Evolutionary conservation across 139 green algal genomes (phyloP).

Genomic region (Trebouxia sp.): DNA sequence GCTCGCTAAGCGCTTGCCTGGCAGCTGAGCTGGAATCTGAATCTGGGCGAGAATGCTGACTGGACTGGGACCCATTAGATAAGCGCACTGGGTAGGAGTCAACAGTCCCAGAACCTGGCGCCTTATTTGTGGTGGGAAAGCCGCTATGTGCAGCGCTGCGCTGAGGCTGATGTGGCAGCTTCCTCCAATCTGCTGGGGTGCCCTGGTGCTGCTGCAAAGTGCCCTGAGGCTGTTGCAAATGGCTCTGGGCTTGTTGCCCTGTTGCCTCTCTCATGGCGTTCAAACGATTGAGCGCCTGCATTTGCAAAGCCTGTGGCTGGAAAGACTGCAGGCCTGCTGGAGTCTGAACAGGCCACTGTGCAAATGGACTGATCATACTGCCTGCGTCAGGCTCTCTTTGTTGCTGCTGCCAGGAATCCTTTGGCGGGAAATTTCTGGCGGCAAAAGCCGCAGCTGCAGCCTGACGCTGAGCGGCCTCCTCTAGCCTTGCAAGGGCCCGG

Average conservation of each 20-base stretch:
- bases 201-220: too few relatives aligned
- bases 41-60: neutral
- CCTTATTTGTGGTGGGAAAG: neutral
- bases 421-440: neutral
- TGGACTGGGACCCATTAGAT: neutral
- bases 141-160: neutral
- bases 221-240: too few relatives aligned
- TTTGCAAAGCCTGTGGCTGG: conserved; percentile 1
- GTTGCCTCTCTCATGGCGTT: too few relatives aligned
- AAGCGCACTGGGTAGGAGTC: neutral
- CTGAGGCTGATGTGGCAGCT: neutral
- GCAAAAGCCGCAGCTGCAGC: neutral
- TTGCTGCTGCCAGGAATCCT: neutral
- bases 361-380: neutral
- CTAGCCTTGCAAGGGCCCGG: neutral
- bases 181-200: neutral
- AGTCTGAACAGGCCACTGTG: neutral
- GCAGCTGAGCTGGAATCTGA: neutral
- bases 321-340: neutral
- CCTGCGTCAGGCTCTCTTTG: neutral
- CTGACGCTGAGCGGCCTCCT: neutral
- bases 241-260: too few relatives aligned
- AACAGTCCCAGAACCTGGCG: too few relatives aligned
- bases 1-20: neutral
- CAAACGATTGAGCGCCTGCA: neutral